A percentile compares a stretch with the other conserved stretches of the same genome.
phyloP scores from a whole-genome alignment of 257 asterid genomes.

The Nicotiana noctiflora region DNA sequence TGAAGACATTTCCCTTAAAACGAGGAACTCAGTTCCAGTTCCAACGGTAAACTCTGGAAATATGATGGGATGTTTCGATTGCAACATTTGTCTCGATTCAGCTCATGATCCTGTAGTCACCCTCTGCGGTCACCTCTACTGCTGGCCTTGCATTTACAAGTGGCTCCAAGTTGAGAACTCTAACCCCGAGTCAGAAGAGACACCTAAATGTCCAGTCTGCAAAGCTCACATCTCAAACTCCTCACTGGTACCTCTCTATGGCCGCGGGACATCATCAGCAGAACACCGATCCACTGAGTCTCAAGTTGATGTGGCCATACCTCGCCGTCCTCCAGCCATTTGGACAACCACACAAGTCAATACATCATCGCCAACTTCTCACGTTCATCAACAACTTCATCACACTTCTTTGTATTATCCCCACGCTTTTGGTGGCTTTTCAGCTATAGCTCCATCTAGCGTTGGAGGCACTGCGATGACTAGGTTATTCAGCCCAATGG shows the following conservation, averaged over 20 bases:
- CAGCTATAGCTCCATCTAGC: slow-evolving; percentile 32
- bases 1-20: slow-evolving; percentile 30
- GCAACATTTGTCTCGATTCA: slow-evolving; percentile 79
- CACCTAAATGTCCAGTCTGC: slow-evolving; percentile 30
- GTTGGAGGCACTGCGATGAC: slow-evolving; percentile 35
- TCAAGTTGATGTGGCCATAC: not conserved
- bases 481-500: slow-evolving; percentile 52
- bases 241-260: slow-evolving; percentile 30
- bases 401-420: slow-evolving; percentile 11
- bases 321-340: slow-evolving; percentile 19
- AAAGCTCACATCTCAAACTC: slow-evolving; percentile 22
- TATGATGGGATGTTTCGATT: slow-evolving; percentile 58
- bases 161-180: slow-evolving; percentile 20
- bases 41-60: slow-evolving; percentile 33
- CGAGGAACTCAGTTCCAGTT: slow-evolving; percentile 24
- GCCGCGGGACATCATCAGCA: slow-evolving; percentile 17
- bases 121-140: slow-evolving; percentile 78
- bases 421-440: slow-evolving; percentile 29
- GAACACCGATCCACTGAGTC: not conserved
- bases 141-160: slow-evolving; percentile 85
- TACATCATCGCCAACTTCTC: not conserved
- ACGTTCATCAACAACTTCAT: not conserved
- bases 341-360: not conserved
- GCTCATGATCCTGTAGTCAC: slow-evolving; percentile 78
- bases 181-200: slow-evolving; percentile 9